Evolutionary conservation across 2,329 filamentous ascomycete species (phyloP), one percentile per base, ranked within the genome.

Genomic region (Mycosphaerella sp.): DNA sequence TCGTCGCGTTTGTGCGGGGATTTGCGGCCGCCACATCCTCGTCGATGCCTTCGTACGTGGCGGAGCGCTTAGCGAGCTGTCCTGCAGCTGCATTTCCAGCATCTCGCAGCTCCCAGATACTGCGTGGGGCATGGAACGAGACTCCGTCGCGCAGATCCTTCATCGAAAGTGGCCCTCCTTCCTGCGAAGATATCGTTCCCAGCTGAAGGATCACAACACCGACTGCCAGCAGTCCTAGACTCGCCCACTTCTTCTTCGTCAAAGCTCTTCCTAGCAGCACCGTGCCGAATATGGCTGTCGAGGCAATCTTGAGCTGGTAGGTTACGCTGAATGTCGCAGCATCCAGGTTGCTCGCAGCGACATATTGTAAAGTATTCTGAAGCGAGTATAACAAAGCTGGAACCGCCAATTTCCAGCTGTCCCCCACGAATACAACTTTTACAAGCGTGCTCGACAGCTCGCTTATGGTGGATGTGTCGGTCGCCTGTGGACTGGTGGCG

Each of bases 401-500:
- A 37, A 97, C 83, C 7, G 88, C 89, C 57, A 98, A 73, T 70
- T 95, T 95, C 91, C 91, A 97, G 60, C 89, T 89, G 66, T 97
- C 93, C 8, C 86, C 85, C 0, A 86, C 85, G 66, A 97, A 95
- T 13, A 96, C 86, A 27, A 84, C 81, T 61, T 81, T 83, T 64
- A 84, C 86, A 18, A 97, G 81, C 64, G 89, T 85, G 62, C 84
- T 79, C 65, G 94, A 87, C 14, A 96, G 77, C 30, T 61, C 60
- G 44, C 59, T 51, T 4, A 61, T 58, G 18, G 65, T 65, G 1
- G 87, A 82, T 0, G 87, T 88, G 16, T 85, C 85, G 1, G 89
- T 86, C 28, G 87, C 86, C 6, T 89, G 82, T 5, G 89, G 85
- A 7, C 89, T 76, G 7, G 81, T 86, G 14, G 89, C 91, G 47